phyloP scores from a whole-genome alignment of 208 protist genomes.

The Trypanosoma avium region DNA sequence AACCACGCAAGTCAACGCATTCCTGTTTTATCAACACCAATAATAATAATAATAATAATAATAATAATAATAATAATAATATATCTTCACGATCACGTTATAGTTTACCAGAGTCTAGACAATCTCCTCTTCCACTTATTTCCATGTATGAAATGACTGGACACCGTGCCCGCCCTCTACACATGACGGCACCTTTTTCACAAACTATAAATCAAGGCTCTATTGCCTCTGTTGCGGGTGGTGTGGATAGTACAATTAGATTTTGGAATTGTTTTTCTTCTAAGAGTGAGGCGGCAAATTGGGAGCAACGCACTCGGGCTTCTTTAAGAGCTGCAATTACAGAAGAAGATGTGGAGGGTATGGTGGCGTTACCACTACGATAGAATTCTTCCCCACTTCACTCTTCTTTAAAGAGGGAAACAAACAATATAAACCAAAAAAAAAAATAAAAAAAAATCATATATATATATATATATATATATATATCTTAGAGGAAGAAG shows the following conservation, averaged over 20 bases:
- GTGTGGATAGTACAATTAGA: conserved; percentile 67
- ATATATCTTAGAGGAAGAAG: background rate
- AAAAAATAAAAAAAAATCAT: background rate
- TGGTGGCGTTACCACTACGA: conserved; percentile 35
- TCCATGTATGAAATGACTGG: conserved; percentile 59
- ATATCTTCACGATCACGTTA: too few relatives aligned
- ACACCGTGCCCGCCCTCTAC: conserved; percentile 68
- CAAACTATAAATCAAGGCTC: conserved; percentile 43
- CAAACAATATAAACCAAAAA: background rate
- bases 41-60: background rate
- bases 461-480: conserved; percentile 2
- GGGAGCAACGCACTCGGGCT: conserved; percentile 37
- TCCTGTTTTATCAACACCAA: background rate
- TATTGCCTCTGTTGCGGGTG: conserved; percentile 65
- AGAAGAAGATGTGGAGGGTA: conserved; percentile 36
- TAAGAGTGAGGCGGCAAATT: conserved; percentile 30
- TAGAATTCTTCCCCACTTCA: conserved; percentile 10
- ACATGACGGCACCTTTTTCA: conserved; percentile 53
- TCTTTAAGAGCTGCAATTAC: conserved; percentile 37
- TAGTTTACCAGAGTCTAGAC: background rate
- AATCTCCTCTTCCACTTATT: conserved; percentile 24
- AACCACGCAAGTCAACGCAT: conserved; percentile 7
- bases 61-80: too few relatives aligned
- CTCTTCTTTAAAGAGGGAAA: conserved; percentile 5
- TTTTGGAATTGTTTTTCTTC: conserved; percentile 74